Evolutionary conservation across 495 filamentous ascomycete genomes (phyloP).

Genomic region (Talaromyces borbonicus): DNA sequence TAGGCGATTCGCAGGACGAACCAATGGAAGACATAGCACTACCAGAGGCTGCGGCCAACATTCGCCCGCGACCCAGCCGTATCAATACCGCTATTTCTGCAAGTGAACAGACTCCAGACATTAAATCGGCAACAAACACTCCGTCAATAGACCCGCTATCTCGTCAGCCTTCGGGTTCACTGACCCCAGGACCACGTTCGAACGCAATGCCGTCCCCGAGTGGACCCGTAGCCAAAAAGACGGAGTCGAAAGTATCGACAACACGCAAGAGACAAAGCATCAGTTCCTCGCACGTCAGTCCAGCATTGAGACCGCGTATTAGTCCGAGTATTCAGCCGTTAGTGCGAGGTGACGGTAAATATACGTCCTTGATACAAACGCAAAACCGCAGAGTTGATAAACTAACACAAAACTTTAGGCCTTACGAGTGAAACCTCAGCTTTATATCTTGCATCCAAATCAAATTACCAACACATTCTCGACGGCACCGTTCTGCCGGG

Average conservation of each 20-base stretch:
- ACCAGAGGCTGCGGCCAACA: slow-evolving; percentile 48
- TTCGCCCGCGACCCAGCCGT: slow-evolving; percentile 32
- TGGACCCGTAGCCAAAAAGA: slow-evolving; percentile 30
- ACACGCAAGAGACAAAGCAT: slow-evolving; percentile 61
- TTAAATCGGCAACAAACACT: slow-evolving; percentile 22
- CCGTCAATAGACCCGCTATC: slow-evolving; percentile 22
- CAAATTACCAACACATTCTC: slow-evolving; percentile 95
- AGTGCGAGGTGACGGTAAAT: slow-evolving; percentile 64
- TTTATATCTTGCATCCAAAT: slow-evolving; percentile 81
- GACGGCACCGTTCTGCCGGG: slow-evolving; percentile 87
- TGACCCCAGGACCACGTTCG: slow-evolving; percentile 29
- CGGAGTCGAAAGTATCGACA: slow-evolving; percentile 22
- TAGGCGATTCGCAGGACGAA: slow-evolving; percentile 37
- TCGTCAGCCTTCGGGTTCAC: slow-evolving; percentile 14
- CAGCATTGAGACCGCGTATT: slow-evolving; percentile 83
- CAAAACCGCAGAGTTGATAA: slow-evolving; percentile 3
- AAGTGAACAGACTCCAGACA: slow-evolving; percentile 17
- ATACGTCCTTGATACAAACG: slow-evolving; percentile 4
- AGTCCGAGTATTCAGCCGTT: slow-evolving; percentile 91
- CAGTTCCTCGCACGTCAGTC: slow-evolving; percentile 67
- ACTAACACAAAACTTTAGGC: slow-evolving; percentile 20
- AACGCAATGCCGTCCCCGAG: slow-evolving; percentile 35
- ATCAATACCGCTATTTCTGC: slow-evolving; percentile 33
- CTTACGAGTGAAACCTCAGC: slow-evolving; percentile 65
- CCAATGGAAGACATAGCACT: slow-evolving; percentile 58